phyloP scores from a whole-genome alignment of 345 rosid species.

The Hypericum androsaemum region DNA sequence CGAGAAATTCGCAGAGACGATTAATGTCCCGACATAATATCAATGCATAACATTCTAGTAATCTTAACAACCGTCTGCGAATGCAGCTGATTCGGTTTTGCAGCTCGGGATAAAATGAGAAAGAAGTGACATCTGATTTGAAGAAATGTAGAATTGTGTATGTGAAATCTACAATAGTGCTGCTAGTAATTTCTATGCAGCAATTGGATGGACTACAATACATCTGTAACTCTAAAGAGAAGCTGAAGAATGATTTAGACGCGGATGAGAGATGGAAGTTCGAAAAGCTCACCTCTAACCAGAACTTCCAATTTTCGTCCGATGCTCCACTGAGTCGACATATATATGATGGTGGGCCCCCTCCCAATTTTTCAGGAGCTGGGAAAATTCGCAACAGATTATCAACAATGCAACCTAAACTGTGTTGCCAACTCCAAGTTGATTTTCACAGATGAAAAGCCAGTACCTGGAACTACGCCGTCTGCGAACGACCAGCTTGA shows the following conservation, averaged over 20 bases:
- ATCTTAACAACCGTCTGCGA: too few species aligned
- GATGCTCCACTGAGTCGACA: constrained; percentile 68
- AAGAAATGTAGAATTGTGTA: too few species aligned
- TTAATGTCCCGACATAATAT: too few species aligned
- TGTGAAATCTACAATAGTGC: too few species aligned
- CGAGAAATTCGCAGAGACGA: neutral
- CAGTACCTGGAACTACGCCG: constrained; percentile 54
- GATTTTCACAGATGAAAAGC: neutral
- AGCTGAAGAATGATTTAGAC: neutral
- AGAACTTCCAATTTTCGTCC: constrained; percentile 71
- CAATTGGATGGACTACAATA: too few species aligned
- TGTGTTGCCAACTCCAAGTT: neutral
- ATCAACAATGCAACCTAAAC: neutral
- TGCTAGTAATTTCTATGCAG: too few species aligned
- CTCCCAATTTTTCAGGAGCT: constrained; percentile 53
- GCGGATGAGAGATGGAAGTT: neutral
- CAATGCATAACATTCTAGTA: too few species aligned
- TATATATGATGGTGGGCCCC: constrained; percentile 84
- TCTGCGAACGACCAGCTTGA: constrained; percentile 92
- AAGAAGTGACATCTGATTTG: neutral
- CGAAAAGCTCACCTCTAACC: constrained; percentile 59
- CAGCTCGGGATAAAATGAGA: neutral
- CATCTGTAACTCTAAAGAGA: neutral
- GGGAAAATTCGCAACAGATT: constrained; percentile 12
- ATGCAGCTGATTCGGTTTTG: too few species aligned